A percentile compares a stretch with the other conserved stretches of the same genome.
Conservation (phyloP, 352 stramenopile species). For the Globisporangium apiculatum region DNA sequence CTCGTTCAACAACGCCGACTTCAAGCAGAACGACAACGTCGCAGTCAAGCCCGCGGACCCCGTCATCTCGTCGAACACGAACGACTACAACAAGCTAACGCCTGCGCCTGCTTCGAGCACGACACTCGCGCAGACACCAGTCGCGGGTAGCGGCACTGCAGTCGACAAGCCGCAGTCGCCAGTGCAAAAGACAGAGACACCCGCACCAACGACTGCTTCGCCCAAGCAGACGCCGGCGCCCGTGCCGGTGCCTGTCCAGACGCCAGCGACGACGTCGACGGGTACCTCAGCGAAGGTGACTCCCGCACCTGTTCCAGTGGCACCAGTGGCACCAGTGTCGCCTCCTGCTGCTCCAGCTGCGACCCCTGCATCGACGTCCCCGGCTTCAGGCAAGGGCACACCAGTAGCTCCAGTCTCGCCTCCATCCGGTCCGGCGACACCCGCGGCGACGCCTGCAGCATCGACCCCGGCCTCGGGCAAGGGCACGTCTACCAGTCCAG, state of each 20-base stretch:
- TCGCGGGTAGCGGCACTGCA: neutral
- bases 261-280: constrained; percentile 16
- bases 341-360: constrained; percentile 12
- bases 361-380: constrained; percentile 4
- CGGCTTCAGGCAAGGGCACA: constrained; percentile 6
- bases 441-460: constrained; percentile 7
- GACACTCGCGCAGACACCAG: neutral
- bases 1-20: constrained; percentile 14
- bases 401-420: constrained; percentile 1
- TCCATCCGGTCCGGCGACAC: neutral
- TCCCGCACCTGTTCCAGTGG: constrained; percentile 1
- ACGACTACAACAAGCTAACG: constrained; percentile 5
- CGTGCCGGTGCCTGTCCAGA: constrained; percentile 1
- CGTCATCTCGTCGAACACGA: constrained; percentile 6
- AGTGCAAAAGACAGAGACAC: constrained; percentile 1
- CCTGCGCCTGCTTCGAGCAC: neutral
- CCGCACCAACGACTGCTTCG: neutral
- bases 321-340: neutral
- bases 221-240: constrained; percentile 2
- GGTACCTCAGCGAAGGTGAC: constrained; percentile 1
- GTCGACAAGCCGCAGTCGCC: neutral
- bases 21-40: constrained; percentile 15
- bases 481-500: constrained; percentile 3
- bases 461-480: constrained; percentile 1
- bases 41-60: constrained; percentile 13